Base-by-base conservation (phyloP, 1,284 basidiomycete genomes). In the Naganishia albida region DNA sequence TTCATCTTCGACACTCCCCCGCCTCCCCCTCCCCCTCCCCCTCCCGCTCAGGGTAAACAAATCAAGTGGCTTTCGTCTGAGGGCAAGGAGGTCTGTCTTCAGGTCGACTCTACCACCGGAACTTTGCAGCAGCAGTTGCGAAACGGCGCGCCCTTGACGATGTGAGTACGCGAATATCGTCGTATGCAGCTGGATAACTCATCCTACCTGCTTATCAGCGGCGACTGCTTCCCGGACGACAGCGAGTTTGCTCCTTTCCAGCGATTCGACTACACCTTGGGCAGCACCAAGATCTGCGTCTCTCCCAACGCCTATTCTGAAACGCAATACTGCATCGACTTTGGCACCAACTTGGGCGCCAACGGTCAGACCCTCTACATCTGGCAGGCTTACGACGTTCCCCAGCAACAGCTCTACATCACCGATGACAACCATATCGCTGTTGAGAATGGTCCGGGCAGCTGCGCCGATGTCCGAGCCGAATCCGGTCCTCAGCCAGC, bases 341-440 rank as follows among this genome's bases (percentile, higher is more conserved):
- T 60, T 30, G 57, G 57, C 8, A 40, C 46, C 13, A 28, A 60
- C 34, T 16, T 30, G 18, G 40, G 49, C 15, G 63, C 67, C 50
- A 66, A 68, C 25, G 44, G 38, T 25, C 59, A 39, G 26, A 60
- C 67, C 62, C 68, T 67, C 65, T 67, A 69, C 65, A 60, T 43
- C 55, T 7, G 44, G 7, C 66, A 62, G 43, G 65, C 57, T 53
- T 54, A 62, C 26, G 63, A 44, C 15, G 59, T 20, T 62, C 7
- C 64, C 66, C 23, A 23, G 10, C 65, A 67, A n/a, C 60, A 52
- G 38, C 49, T 62, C n/a, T 67, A 48, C 26, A 51, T 56, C 53
- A 67, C 65, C 20, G 34, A 50, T 13, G 65, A 65, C 42, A 26
- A 23, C 2, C 64, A 65, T 49, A 44, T 65, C 50, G 64, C 64